Conservation (phyloP, 2,329 filamentous ascomycete species). For the Cercospora sp. region DNA sequence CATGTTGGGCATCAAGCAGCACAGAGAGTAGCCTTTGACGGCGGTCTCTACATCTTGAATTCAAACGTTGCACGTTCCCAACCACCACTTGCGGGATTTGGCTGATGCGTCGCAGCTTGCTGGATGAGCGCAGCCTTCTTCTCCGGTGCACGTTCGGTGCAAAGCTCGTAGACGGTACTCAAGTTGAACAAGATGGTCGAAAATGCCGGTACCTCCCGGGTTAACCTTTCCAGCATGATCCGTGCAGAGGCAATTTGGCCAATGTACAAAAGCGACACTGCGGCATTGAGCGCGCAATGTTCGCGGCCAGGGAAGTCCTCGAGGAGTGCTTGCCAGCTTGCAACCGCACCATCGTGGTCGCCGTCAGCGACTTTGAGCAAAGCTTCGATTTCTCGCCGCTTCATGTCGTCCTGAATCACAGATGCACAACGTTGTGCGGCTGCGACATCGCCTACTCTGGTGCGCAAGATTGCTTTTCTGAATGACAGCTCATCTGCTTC, state of each 20-base stretch:
- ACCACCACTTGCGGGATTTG: conserved; percentile 30
- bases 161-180: conserved; percentile 87
- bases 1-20: background rate
- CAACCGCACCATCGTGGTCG: conserved; percentile 64
- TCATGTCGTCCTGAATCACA: conserved; percentile 26
- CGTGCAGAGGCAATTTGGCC: conserved; percentile 73
- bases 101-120: conserved; percentile 26
- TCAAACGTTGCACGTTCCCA: conserved; percentile 36
- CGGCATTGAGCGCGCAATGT: conserved; percentile 77
- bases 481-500: conserved; percentile 45
- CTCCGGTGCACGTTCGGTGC: conserved; percentile 70
- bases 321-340: conserved; percentile 59
- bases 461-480: conserved; percentile 64
- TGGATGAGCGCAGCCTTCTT: conserved; percentile 68
- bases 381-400: conserved; percentile 58
- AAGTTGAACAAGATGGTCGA: conserved; percentile 85
- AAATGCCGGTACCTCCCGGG: conserved; percentile 65
- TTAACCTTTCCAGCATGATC: conserved; percentile 64
- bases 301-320: conserved; percentile 56
- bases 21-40: background rate
- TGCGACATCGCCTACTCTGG: conserved; percentile 75
- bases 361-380: conserved; percentile 78
- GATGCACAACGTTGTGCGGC: conserved; percentile 25
- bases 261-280: conserved; percentile 79
- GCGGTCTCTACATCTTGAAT: conserved; percentile 34